A percentile compares a stretch with the other conserved stretches of the same genome.
These are phyloP conservation scores for Oryza punctata DNA, from an alignment of 176 grass and related monocot species.

Conservation along the genomic window DNA sequence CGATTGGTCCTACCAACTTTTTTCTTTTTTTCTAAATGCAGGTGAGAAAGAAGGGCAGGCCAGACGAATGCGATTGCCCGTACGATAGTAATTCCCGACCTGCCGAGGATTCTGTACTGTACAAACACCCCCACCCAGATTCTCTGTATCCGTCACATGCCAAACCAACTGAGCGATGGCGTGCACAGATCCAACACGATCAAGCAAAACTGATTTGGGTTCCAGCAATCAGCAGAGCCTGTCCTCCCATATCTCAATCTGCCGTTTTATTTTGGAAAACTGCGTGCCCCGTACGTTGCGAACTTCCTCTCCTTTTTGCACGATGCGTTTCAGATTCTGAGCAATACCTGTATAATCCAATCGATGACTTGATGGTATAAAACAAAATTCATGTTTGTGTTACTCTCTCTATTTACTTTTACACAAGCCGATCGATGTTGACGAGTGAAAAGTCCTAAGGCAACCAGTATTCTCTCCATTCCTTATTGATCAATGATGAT, in stretches of 20 bases:
- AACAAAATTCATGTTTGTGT: not conserved
- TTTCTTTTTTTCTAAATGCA: not conserved
- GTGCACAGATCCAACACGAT: not conserved
- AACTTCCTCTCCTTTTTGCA: not conserved
- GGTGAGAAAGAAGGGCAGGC: not conserved
- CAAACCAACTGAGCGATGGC: not conserved
- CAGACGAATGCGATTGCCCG: not conserved
- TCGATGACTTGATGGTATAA: not conserved
- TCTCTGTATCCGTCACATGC: constrained; percentile 5
- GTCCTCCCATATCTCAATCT: not conserved
- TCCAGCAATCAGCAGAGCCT: not conserved
- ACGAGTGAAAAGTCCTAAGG: too few relatives aligned
- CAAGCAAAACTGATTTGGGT: constrained; percentile 24
- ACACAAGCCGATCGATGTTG: too few relatives aligned
- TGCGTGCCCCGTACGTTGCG: not conserved
- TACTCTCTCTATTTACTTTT: too few relatives aligned
- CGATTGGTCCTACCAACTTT: too few relatives aligned
- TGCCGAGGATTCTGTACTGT: not conserved
- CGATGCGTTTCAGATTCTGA: not conserved
- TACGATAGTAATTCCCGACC: not conserved
- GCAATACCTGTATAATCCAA: not conserved
- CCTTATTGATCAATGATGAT: too few relatives aligned
- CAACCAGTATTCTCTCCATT: too few relatives aligned
- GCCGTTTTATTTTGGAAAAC: not conserved
- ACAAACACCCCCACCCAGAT: constrained; percentile 5